Evolutionary conservation across 2,329 filamentous ascomycete genomes (phyloP).

Genomic region (Sporothrix inflata): DNA sequence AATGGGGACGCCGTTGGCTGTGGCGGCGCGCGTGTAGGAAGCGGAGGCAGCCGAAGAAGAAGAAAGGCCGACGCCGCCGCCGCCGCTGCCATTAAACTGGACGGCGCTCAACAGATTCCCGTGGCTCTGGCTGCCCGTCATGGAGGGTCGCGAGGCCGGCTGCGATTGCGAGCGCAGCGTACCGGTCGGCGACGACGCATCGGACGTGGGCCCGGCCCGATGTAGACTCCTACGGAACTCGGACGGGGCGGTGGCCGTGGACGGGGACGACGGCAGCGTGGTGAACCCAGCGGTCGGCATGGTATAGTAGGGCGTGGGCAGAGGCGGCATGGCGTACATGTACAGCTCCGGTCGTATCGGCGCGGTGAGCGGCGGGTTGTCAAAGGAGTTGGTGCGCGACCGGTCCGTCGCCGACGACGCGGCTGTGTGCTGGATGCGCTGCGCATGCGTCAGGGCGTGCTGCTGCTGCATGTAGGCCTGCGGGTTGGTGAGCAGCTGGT

Average conservation of each 20-base stretch:
- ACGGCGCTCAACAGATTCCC: slow-evolving; percentile 25
- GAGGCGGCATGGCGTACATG: slow-evolving; percentile 51
- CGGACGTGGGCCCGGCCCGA: slow-evolving; percentile 55
- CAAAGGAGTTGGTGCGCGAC: slow-evolving; percentile 65
- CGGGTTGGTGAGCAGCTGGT: slow-evolving; percentile 53
- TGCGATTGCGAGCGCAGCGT: slow-evolving; percentile 69
- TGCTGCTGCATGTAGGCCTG: slow-evolving; percentile 51
- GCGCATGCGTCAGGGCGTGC: slow-evolving; percentile 47
- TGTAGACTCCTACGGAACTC: slow-evolving; percentile 63
- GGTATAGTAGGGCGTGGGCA: slow-evolving; percentile 50
- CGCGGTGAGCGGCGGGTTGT: slow-evolving; percentile 62
- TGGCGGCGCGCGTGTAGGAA: slow-evolving; percentile 43
- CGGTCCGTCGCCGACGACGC: slow-evolving; percentile 49
- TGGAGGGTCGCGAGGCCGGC: slow-evolving; percentile 56
- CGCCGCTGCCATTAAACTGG: slow-evolving; percentile 40
- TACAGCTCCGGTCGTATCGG: slow-evolving; percentile 62
- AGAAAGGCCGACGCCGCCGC: slow-evolving; percentile 37
- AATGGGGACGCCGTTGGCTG: slow-evolving; percentile 54
- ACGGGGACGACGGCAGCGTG: slow-evolving; percentile 61
- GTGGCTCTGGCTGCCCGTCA: slow-evolving; percentile 40
- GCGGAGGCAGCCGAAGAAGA: slow-evolving; percentile 33
- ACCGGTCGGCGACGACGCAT: slow-evolving; percentile 54
- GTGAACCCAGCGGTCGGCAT: slow-evolving; percentile 45
- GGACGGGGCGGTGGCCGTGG: slow-evolving; percentile 47
- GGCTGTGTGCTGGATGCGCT: slow-evolving; percentile 46